Evolutionary conservation across 192 early-diverging fungal genomes (phyloP).

Genomic region (Entomortierella lignicola): DNA sequence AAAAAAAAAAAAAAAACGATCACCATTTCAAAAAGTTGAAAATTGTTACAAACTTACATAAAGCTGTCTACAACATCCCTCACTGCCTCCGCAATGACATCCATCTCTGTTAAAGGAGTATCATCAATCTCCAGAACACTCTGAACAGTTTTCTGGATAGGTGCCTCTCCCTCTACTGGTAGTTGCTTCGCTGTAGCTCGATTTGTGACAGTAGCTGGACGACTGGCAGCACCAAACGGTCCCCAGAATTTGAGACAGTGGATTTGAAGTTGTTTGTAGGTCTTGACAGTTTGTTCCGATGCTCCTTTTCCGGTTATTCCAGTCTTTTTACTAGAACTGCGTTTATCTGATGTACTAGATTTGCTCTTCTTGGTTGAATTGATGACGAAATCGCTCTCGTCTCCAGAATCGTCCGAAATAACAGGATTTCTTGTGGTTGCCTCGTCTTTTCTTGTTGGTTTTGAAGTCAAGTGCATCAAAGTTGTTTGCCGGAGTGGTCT

Average conservation of each 20-base stretch:
- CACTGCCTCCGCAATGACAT: slow-evolving; percentile 48
- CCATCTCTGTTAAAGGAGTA: slow-evolving; percentile 48
- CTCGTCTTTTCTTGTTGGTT: not conserved
- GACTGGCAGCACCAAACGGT: not conserved
- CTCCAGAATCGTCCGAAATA: slow-evolving; percentile 1
- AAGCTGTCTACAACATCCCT: slow-evolving; percentile 34
- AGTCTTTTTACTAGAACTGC: not conserved
- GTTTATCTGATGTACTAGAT: not conserved
- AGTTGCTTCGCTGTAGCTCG: slow-evolving; percentile 5
- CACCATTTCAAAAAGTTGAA: not conserved
- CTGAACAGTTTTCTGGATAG: slow-evolving; percentile 19
- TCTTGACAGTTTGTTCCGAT: slow-evolving; percentile 20
- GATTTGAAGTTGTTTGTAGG: slow-evolving; percentile 42
- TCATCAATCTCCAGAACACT: slow-evolving; percentile 28
- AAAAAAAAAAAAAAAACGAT: not conserved
- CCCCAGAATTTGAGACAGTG: slow-evolving; percentile 47
- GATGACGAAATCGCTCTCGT: slow-evolving; percentile 12
- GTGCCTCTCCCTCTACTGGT: slow-evolving; percentile 5
- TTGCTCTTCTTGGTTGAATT: not conserved
- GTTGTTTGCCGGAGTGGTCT: slow-evolving; percentile 24
- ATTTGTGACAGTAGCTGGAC: slow-evolving; percentile 25
- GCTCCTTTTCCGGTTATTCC: not conserved
- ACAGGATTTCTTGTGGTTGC: not conserved
- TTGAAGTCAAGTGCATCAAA: slow-evolving; percentile 23
- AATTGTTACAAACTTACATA: slow-evolving; percentile 45